phyloP scores from a whole-genome alignment of 345 rosid genomes.

The Clausena lansium region DNA sequence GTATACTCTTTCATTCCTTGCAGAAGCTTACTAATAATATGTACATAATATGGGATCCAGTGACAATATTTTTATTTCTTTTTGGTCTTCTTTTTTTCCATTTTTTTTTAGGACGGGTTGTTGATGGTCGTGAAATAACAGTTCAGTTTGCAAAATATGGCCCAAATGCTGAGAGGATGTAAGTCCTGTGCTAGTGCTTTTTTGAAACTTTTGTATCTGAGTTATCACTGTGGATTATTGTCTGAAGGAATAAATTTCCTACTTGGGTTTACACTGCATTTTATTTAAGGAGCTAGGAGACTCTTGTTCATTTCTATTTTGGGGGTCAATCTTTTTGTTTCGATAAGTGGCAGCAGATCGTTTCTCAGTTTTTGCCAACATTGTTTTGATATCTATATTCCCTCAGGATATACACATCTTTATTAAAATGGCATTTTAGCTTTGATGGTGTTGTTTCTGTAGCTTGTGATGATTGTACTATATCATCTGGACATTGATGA shows the following conservation, averaged over 20 bases:
- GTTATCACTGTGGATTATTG: too few relatives aligned
- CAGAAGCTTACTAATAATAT: too few relatives aligned
- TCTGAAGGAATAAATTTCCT: too few relatives aligned
- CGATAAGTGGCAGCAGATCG: too few relatives aligned
- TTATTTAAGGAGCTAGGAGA: too few relatives aligned
- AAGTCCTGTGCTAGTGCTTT: constrained; percentile 20
- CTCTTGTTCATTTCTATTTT: too few relatives aligned
- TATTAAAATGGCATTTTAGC: neutral
- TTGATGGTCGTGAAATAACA: constrained; percentile 92
- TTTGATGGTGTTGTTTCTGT: neutral
- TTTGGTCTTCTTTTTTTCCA: neutral
- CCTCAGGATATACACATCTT: neutral
- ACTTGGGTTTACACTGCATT: neutral
- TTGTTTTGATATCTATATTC: neutral
- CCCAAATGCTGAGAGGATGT: constrained; percentile 97
- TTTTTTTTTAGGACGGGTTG: constrained; percentile 67
- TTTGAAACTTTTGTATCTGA: too few relatives aligned
- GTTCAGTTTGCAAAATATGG: constrained; percentile 98
- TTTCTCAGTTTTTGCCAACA: neutral
- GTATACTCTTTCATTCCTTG: constrained; percentile 15
- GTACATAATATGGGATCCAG: too few relatives aligned
- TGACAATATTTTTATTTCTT: neutral
- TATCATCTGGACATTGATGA: too few relatives aligned
- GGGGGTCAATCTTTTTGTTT: too few relatives aligned
- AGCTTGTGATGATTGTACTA: neutral